Base-by-base conservation (phyloP, 805 yeast genomes). In the Ogataea nitratoaversa region DNA sequence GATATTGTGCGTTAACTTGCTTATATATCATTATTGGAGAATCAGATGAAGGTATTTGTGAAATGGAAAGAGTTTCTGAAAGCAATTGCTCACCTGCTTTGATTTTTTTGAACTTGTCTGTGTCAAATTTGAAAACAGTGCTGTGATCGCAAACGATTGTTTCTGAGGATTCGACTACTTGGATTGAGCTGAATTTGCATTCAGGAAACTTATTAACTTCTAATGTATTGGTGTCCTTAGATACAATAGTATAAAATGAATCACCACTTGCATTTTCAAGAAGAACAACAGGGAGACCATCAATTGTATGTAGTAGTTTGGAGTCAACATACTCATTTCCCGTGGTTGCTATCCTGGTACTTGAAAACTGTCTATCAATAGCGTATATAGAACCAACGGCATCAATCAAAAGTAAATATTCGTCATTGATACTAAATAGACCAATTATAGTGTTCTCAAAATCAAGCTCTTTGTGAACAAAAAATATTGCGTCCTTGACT, bases 401-500 rank as follows among this genome's bases (percentile, higher is more conserved):
- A 18, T 42, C 45, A 20, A 47, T 42, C 8, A 44, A 40, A 17
- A 50, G 4, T 36, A 43, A 34, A 22, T 6, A 34, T 19, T 31
- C 36, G n/a, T 35, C 41, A 19, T 20, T 32, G 19, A 30, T 19
- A 7, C 19, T 32, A 18, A 31, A 48, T 12, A 52, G 29, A 3
- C 53, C 50, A 17, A 57, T 32, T 5, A 59, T 29, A 2, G 38
- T 25, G 3, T 24, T 13, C 1, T 37, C 36, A n/a, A 53, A 30
- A 1, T 28, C 32, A 3, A 52, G 8, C 24, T 57, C 59, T n/a
- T 41, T 43, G 22, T 49, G 44, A 17, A 56, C 41, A 16, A 39
- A 38, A 0, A 44, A 42, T 8, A 28, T 19, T 0, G 29, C 17
- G 18, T 42, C 46, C 1, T 42, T 49, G 6, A 37, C 14, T 9